These are phyloP conservation scores for Oryza punctata DNA, from an alignment of 176 grass and related monocot genomes.

Conservation along the genomic window DNA sequence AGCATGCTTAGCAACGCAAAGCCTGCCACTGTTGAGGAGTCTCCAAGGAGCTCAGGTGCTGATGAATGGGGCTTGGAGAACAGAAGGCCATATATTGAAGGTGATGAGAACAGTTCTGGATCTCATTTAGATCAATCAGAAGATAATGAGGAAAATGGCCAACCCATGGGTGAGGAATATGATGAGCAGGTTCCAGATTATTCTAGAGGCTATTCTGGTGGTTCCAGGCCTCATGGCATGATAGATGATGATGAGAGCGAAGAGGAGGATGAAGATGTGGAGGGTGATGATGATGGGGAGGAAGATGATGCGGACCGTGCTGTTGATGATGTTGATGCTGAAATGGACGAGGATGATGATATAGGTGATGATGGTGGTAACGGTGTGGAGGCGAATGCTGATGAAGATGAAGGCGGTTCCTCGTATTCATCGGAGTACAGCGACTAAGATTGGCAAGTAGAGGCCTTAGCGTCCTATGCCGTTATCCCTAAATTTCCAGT, in stretches of 20 bases:
- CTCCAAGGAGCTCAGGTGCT: constrained; percentile 80
- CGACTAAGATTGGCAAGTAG: constrained; percentile 39
- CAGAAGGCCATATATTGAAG: constrained; percentile 51
- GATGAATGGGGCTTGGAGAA: constrained; percentile 71
- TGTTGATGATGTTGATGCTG: constrained; percentile 44
- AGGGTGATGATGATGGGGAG: constrained; percentile 52
- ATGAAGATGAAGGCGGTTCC: constrained; percentile 54
- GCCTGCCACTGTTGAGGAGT: constrained; percentile 45
- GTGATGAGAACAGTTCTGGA: constrained; percentile 58
- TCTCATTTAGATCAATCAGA: constrained; percentile 54
- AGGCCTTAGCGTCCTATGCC: background rate
- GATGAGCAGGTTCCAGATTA: constrained; percentile 52
- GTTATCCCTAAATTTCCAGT: background rate
- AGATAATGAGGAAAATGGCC: constrained; percentile 63
- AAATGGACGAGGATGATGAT: constrained; percentile 65
- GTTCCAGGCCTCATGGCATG: constrained; percentile 38
- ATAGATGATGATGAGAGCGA: constrained; percentile 60
- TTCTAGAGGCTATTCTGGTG: constrained; percentile 45
- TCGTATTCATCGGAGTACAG: constrained; percentile 90
- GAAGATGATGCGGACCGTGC: constrained; percentile 44
- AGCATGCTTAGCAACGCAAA: constrained; percentile 69
- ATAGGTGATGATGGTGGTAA: constrained; percentile 44
- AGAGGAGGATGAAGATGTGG: constrained; percentile 62
- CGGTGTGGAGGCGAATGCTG: constrained; percentile 39
- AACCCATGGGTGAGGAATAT: constrained; percentile 68